phyloP scores from a whole-genome alignment of 2,329 filamentous ascomycete genomes.

The Aschersonia sp. region DNA sequence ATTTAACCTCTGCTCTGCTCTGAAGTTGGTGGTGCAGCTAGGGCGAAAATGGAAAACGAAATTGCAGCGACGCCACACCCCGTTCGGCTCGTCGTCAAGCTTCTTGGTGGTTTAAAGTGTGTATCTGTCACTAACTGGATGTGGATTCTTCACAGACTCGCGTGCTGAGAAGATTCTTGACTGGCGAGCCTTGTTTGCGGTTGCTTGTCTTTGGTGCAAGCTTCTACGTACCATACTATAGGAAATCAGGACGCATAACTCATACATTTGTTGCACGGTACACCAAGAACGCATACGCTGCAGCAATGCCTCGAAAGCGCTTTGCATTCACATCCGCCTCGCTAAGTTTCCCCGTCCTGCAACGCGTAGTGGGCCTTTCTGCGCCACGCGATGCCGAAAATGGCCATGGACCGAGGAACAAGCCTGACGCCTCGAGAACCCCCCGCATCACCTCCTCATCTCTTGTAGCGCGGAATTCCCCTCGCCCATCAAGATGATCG shows the following conservation, averaged over 20 bases:
- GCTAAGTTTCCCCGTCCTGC: not conserved
- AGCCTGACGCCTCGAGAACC: not conserved
- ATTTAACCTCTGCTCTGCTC: not conserved
- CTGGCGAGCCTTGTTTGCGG: too few species aligned
- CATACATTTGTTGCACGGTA: not conserved
- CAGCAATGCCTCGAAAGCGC: not conserved
- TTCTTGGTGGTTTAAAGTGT: too few species aligned
- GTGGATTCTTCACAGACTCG: too few species aligned
- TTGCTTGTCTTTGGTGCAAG: too few species aligned
- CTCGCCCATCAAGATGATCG: not conserved
- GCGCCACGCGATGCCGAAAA: not conserved
- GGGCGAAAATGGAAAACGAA: too few species aligned
- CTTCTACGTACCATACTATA: too few species aligned
- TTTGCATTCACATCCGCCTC: not conserved
- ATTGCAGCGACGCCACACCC: too few species aligned
- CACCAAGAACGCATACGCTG: not conserved
- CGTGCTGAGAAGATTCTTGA: too few species aligned
- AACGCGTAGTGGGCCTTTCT: not conserved
- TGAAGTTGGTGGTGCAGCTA: too few species aligned
- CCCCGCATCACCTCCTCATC: not conserved
- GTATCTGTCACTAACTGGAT: too few species aligned
- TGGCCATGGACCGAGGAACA: not conserved
- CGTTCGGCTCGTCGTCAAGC: too few species aligned
- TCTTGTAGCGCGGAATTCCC: not conserved
- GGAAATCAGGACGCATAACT: too few species aligned